Base-by-base conservation (phyloP, 208 protist species). In the Leishmania aethiopica region DNA sequence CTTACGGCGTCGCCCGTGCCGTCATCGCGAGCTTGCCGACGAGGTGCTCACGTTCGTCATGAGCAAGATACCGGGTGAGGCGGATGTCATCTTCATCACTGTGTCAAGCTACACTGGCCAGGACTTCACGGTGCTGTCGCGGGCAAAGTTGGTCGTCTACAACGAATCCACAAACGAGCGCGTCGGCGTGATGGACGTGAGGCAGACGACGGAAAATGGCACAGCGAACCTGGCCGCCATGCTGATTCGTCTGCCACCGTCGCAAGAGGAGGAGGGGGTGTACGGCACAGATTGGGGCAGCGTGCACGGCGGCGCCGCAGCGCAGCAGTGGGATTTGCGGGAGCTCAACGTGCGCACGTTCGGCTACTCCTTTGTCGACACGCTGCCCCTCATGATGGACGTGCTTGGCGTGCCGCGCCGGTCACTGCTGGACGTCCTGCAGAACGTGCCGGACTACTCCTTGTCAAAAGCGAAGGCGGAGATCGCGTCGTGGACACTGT, bases 301-400 rank as follows among this genome's bases (percentile, higher is more conserved):
- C 42, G 19, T 15, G 35, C 40, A 51, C 32, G 62, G 60, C 32
- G 45, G 62, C 5, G 45, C 17, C 32, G 70, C n/a, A 45, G 64
- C 62, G 4, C 32, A 53, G 47, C 78, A 86, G 74, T 97, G 94
- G 94, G 90, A 95, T 73, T 78, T 97, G 53, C 91, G 92, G 11
- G 90, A 94, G 75, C 86, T 96, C 28, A 97, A 97, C 77, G 89
- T 97, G 60, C 88, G 85, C 42, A 91, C 86, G 45, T 90, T 88
- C 79, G 94, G 93, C 69, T 95, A 95, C 85, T 95, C 92, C 49
- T 95, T 96, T 77, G 92, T 94, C 3, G 93, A 97, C 74, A 77
- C 91, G n/a, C 83, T 97, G n/a, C 87, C 91, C 1, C 71, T 90
- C 47, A 96, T 97, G 88, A 49, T 91, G 82, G 89, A 92, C 55